Percentiles rank a stretch among this genome's conserved stretches.
phyloP scores from a whole-genome alignment of 2,329 filamentous ascomycete species.

The Aspergillus cejpii region DNA sequence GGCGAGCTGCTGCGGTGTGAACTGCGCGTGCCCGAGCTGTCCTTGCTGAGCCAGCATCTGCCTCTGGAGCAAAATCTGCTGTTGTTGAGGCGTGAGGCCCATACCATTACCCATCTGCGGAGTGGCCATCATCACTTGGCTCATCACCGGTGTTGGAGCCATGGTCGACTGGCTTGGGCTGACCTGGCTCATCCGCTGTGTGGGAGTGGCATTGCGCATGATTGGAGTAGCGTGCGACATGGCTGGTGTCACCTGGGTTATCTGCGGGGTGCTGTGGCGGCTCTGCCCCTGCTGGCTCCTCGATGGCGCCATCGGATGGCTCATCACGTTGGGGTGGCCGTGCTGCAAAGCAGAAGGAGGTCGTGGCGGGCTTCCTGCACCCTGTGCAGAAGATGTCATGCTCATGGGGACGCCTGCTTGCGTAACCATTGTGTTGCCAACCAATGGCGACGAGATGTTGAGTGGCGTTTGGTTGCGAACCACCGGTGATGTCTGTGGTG shows the following conservation, averaged over 20 bases:
- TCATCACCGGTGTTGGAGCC: constrained; percentile 42
- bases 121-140: constrained; percentile 36
- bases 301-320: constrained; percentile 41
- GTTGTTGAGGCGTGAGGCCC: constrained; percentile 38
- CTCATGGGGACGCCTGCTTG: constrained; percentile 42
- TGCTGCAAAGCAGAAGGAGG: constrained; percentile 44
- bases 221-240: constrained; percentile 44
- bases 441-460: constrained; percentile 41
- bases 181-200: constrained; percentile 42
- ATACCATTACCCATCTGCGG: constrained; percentile 36
- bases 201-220: constrained; percentile 44
- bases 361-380: constrained; percentile 42
- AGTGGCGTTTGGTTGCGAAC: constrained; percentile 45
- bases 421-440: constrained; percentile 34
- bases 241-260: constrained; percentile 42
- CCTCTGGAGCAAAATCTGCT: constrained; percentile 34
- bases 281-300: constrained; percentile 44
- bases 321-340: constrained; percentile 41
- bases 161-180: constrained; percentile 41
- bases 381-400: constrained; percentile 41
- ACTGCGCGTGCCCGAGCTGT: constrained; percentile 29
- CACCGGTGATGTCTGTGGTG: constrained; percentile 43
- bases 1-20: constrained; percentile 39
- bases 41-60: constrained; percentile 37
- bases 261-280: constrained; percentile 44